phyloP scores from a whole-genome alignment of 192 early-diverging fungal genomes.

The Dissophora ornata region DNA sequence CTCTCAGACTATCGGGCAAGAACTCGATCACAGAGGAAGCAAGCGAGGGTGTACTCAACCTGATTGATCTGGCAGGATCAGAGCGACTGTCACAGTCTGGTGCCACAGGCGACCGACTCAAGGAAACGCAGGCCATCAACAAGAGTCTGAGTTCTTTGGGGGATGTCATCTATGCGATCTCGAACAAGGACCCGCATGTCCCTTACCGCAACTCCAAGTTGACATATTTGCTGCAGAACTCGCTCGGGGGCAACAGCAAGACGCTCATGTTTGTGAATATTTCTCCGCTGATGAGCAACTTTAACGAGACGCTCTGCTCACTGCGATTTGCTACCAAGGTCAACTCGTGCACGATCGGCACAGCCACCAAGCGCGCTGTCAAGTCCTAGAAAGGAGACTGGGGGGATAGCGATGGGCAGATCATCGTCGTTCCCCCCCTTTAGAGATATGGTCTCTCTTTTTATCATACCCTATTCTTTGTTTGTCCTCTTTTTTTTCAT shows the following conservation, averaged over 20 bases:
- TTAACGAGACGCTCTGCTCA: slow-evolving; percentile 89
- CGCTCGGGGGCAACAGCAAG: slow-evolving; percentile 91
- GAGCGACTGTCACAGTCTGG: slow-evolving; percentile 88
- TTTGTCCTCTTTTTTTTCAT: no score
- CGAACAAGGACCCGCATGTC: slow-evolving; percentile 81
- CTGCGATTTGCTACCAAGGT: slow-evolving; percentile 97
- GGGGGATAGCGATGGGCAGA: no score
- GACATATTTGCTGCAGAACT: slow-evolving; percentile 79
- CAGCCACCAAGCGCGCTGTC: slow-evolving; percentile 61
- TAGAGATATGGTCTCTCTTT: no score
- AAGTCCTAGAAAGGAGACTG: neutral
- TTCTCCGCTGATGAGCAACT: slow-evolving; percentile 80
- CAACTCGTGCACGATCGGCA: slow-evolving; percentile 90
- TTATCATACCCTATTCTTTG: no score
- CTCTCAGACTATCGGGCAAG: slow-evolving; percentile 77
- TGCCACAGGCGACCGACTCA: slow-evolving; percentile 87
- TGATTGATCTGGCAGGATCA: slow-evolving; percentile 96
- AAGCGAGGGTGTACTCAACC: slow-evolving; percentile 82
- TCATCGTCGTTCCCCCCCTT: no score
- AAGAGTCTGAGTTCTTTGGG: slow-evolving; percentile 89
- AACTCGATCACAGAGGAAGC: slow-evolving; percentile 81
- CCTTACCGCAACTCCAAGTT: slow-evolving; percentile 96
- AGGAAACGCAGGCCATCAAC: slow-evolving; percentile 97
- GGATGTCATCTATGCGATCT: slow-evolving; percentile 90
- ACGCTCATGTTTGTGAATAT: slow-evolving; percentile 99